Conservation (phyloP, 306 rosid species). For the Casuarina glauca region DNA sequence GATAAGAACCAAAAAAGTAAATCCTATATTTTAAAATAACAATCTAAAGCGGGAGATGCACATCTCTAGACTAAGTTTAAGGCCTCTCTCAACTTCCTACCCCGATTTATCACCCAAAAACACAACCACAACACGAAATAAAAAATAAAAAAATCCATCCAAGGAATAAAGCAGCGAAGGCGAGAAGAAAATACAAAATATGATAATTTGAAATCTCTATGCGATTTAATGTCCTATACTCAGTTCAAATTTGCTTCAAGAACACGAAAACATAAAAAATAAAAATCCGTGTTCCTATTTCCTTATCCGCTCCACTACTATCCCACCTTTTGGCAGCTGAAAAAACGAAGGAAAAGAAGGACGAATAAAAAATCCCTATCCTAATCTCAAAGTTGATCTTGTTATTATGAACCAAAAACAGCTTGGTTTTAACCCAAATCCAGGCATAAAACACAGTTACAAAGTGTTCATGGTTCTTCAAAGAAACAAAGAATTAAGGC, state of each 20-base stretch:
- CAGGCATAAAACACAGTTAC: not conserved
- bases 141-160: not conserved
- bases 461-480: not conserved
- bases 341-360: not conserved
- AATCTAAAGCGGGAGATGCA: not conserved
- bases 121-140: not conserved
- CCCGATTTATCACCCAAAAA: not conserved
- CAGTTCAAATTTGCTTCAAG: not conserved
- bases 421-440: not conserved
- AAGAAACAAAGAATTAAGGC: not conserved
- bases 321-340: not conserved
- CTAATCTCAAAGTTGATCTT: not conserved
- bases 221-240: not conserved
- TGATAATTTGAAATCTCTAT: not conserved
- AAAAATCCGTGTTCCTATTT: not conserved
- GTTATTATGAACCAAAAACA: not conserved
- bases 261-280: not conserved
- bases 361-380: not conserved
- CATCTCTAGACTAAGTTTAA: not conserved
- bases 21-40: not conserved
- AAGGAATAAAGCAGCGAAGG: not conserved
- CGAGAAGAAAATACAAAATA: not conserved
- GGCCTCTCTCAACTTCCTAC: not conserved
- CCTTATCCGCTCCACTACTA: not conserved
- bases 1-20: not conserved